Evolutionary conservation across 2,329 filamentous ascomycete genomes (phyloP), one percentile per base, ranked within the genome.

Genomic region (Beauveria brongniartii): DNA sequence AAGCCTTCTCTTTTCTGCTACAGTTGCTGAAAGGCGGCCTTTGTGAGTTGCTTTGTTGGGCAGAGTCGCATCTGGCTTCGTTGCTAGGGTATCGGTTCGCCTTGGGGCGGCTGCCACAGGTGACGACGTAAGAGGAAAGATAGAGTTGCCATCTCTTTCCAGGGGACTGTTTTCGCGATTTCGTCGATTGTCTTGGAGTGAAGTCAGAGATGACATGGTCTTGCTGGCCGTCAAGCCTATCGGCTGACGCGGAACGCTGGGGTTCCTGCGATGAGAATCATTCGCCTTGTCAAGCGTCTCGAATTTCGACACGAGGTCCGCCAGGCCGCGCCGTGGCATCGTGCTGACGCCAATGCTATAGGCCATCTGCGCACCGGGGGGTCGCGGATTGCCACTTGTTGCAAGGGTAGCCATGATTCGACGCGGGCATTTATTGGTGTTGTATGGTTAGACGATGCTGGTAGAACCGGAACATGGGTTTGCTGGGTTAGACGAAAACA

Each of bases 251-350:
- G 63, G 20, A 30, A 40, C 30, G 43, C 46, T 34, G 16, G 16
- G 41, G 47, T 43, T 12, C 22, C 30, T 34, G 40, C 34, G 44
- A 34, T 37, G 55, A 57, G n/a, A 55, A 34, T 20, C 58, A 62
- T 20, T 62, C 10, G 22, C 55, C 61, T 64, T 64, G 53, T 72
- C 70, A 3, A 72, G 64, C n/a, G 64, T 63, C 63, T 75, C 73
- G 43, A 73, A 75, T 47, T 70, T 73, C n/a, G 70, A 72, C 0
- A 75, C 67, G 18, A 75, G 68, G 30, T 71, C 68, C 41, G 72
- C 68, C 26, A 75, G 62, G 12, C 59, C 66, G 14, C 64, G 63
- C 5, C 34, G 54, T n/a, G 55, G 59, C 5, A 55, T 53, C 16
- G 50, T 53, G 41, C 22, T 54, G 41, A 44, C n/a, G 9, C 26